A percentile compares a stretch with the other conserved stretches of the same genome.
phyloP scores from a whole-genome alignment of 1,139 yeast genomes.

The Zygosaccharomyces sapae region DNA sequence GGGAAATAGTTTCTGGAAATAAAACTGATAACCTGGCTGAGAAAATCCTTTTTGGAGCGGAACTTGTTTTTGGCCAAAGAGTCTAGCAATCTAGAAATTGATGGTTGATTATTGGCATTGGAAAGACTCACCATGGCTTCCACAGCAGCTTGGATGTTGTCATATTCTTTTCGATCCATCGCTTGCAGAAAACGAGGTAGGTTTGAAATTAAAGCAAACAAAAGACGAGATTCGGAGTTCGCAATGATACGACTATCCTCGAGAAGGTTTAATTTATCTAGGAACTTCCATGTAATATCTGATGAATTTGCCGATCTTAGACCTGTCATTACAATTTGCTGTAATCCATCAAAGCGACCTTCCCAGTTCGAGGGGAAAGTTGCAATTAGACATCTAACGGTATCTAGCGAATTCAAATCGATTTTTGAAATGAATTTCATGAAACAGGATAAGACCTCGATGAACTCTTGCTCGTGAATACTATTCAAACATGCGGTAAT shows the following conservation, averaged over 20 bases:
- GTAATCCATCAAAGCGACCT: constrained; percentile 86
- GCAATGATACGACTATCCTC: constrained; percentile 78
- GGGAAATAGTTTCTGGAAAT: constrained; percentile 69
- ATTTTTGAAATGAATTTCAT: constrained; percentile 82
- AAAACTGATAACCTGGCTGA: constrained; percentile 72
- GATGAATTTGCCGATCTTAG: constrained; percentile 75
- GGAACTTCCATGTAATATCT: constrained; percentile 68
- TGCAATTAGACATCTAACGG: constrained; percentile 74
- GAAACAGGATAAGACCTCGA: constrained; percentile 77
- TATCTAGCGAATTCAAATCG: constrained; percentile 80
- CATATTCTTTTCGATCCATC: constrained; percentile 52
- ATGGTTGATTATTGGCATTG: constrained; percentile 50
- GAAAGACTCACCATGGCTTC: constrained; percentile 58
- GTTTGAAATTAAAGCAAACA: constrained; percentile 71
- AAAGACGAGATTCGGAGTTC: constrained; percentile 60
- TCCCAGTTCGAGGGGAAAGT: constrained; percentile 97
- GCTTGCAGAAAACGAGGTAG: constrained; percentile 83
- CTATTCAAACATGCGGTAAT: constrained; percentile 89
- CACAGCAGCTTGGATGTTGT: constrained; percentile 58
- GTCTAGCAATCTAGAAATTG: constrained; percentile 66
- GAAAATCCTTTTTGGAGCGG: constrained; percentile 82
- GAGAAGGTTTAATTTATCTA: constrained; percentile 66
- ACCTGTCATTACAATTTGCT: constrained; percentile 73
- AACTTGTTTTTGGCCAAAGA: constrained; percentile 76
- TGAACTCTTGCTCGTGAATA: constrained; percentile 87